phyloP scores from a whole-genome alignment of 768 basidiomycete species.

The Amanita pseudoporphyria region DNA sequence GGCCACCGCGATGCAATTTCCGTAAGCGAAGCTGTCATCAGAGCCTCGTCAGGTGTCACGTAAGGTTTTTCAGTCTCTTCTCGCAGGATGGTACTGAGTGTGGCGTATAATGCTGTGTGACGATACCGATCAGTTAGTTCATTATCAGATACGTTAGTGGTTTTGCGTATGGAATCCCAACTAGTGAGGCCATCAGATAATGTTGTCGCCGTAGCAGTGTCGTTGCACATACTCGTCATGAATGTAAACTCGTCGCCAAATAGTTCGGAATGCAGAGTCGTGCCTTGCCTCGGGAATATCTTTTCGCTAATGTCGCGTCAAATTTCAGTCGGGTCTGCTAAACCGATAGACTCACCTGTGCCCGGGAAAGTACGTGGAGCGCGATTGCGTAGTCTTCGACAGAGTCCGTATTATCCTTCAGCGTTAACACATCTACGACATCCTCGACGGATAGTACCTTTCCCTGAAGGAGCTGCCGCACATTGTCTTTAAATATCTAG shows the following conservation, averaged over 20 bases:
- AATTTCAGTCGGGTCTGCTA: background rate
- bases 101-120: slow-evolving; percentile 64
- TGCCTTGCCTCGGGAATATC: slow-evolving; percentile 62
- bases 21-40: slow-evolving; percentile 42
- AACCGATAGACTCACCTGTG: slow-evolving; percentile 25
- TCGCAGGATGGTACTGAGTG: slow-evolving; percentile 42
- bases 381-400: slow-evolving; percentile 62
- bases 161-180: slow-evolving; percentile 71
- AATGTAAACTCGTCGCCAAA: slow-evolving; percentile 84
- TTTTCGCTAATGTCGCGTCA: slow-evolving; percentile 22
- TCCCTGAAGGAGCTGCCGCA: slow-evolving; percentile 64
- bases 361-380: slow-evolving; percentile 52
- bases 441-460: slow-evolving; percentile 71
- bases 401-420: slow-evolving; percentile 66
- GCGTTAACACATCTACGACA: slow-evolving; percentile 69
- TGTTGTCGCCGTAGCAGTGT: background rate
- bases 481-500: slow-evolving; percentile 63
- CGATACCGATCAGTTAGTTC: slow-evolving; percentile 66
- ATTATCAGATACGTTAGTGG: slow-evolving; percentile 65
- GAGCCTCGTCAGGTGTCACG: slow-evolving; percentile 47
- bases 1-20: slow-evolving; percentile 70
- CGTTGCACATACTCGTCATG: slow-evolving; percentile 64
- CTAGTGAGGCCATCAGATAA: slow-evolving; percentile 25
- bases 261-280: slow-evolving; percentile 57
- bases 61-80: slow-evolving; percentile 39